These are phyloP conservation scores for Panaeolus cyanescens DNA, from an alignment of 768 basidiomycete genomes.

Conservation along the genomic window DNA sequence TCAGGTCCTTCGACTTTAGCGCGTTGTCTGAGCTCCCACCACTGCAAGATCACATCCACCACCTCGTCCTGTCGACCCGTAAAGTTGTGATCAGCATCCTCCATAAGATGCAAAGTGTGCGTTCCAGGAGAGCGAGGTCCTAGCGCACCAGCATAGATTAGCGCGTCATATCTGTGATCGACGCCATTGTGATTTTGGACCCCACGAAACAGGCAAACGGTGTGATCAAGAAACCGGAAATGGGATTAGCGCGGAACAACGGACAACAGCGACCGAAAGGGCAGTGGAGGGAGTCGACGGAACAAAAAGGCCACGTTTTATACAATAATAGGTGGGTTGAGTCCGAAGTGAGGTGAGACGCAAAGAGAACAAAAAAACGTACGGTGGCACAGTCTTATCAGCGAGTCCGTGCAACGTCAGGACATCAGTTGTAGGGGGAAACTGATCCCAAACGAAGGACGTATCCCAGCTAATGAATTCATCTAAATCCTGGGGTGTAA, in stretches of 20 bases:
- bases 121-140: slow-evolving; percentile 63
- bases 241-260: neutral
- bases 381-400: slow-evolving; percentile 73
- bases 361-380: slow-evolving; percentile 28
- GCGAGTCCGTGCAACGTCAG: slow-evolving; percentile 76
- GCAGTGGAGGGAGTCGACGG: neutral
- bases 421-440: slow-evolving; percentile 66
- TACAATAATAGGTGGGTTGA: neutral
- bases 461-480: slow-evolving; percentile 67
- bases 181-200: neutral
- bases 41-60: slow-evolving; percentile 65
- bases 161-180: slow-evolving; percentile 61
- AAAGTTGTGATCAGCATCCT: slow-evolving; percentile 81
- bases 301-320: neutral
- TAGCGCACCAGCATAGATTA: slow-evolving; percentile 67
- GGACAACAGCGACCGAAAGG: neutral
- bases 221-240: neutral
- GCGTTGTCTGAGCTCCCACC: slow-evolving; percentile 55
- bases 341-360: neutral
- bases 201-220: neutral
- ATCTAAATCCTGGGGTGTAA: slow-evolving; percentile 62
- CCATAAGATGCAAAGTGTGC: slow-evolving; percentile 68
- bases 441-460: slow-evolving; percentile 65
- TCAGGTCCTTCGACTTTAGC: slow-evolving; percentile 22
- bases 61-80: slow-evolving; percentile 69